These are phyloP conservation scores for Lactarius deliciosus DNA, from an alignment of 768 basidiomycete species.

Conservation along the genomic window DNA sequence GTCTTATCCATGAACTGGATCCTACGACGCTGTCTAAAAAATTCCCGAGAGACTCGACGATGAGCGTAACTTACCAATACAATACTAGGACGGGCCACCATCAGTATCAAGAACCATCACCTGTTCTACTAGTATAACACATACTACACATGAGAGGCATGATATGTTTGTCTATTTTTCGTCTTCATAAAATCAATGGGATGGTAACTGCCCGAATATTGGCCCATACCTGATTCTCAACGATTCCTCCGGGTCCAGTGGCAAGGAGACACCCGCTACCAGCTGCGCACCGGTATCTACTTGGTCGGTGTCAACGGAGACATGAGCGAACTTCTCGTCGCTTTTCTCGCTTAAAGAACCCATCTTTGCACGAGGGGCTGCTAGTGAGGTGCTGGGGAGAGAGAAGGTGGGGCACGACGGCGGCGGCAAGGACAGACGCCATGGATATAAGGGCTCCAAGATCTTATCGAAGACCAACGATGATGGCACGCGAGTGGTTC, in stretches of 20 bases:
- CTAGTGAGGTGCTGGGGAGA: background rate
- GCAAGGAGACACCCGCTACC: constrained; percentile 44
- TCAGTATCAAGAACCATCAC: constrained; percentile 7
- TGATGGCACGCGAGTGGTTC: background rate
- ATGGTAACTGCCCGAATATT: background rate
- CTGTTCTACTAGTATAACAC: constrained; percentile 41
- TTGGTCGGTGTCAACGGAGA: constrained; percentile 47
- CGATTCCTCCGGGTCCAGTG: constrained; percentile 54
- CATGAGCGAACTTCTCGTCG: constrained; percentile 19
- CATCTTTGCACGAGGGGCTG: constrained; percentile 3
- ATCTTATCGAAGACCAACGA: background rate
- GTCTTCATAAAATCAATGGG: constrained; percentile 34
- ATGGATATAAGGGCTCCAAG: constrained; percentile 5
- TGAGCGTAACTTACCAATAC: constrained; percentile 51
- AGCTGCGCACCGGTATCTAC: constrained; percentile 65
- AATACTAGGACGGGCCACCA: constrained; percentile 41
- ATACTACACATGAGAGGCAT: constrained; percentile 70
- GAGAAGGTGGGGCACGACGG: background rate
- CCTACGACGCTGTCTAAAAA: constrained; percentile 39
- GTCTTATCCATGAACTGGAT: constrained; percentile 82
- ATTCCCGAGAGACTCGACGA: background rate
- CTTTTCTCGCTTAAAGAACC: constrained; percentile 23
- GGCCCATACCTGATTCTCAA: constrained; percentile 44
- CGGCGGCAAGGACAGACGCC: background rate
- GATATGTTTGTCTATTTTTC: constrained; percentile 67